Conservation (phyloP, 495 filamentous ascomycete species). For the Clavariopsis aquatica region DNA sequence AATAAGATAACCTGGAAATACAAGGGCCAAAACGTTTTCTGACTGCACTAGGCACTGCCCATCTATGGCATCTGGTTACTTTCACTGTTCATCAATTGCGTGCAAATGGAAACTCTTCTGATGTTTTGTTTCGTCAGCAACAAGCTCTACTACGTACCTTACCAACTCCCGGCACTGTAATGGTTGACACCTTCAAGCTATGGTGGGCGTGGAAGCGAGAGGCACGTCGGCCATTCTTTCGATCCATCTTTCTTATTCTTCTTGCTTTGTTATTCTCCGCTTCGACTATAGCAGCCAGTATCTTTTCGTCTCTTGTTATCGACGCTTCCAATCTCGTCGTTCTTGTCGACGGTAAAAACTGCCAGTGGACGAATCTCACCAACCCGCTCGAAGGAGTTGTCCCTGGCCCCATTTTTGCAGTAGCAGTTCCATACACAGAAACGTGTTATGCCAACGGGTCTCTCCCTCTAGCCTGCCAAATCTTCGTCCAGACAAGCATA, state of each 20-base stretch:
- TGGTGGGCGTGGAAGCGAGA: background rate
- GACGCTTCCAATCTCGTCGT: constrained; percentile 1
- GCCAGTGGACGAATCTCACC: background rate
- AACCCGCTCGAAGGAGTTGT: background rate
- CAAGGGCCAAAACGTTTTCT: background rate
- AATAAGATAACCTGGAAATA: background rate
- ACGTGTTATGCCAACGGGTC: background rate
- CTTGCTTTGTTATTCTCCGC: constrained; percentile 3
- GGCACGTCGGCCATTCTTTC: background rate
- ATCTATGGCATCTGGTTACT: constrained; percentile 7
- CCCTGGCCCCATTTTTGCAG: background rate
- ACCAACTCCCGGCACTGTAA: background rate
- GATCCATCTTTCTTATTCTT: background rate
- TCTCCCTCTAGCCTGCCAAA: background rate
- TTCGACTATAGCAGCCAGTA: background rate
- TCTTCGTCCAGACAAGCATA: background rate
- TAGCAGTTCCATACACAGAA: background rate
- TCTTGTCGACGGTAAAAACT: background rate
- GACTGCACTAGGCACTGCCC: background rate
- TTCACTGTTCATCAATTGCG: constrained; percentile 1
- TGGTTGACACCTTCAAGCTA: constrained; percentile 5
- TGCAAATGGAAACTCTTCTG: background rate
- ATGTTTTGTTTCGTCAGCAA: constrained; percentile 10
- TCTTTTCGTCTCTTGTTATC: constrained; percentile 1
- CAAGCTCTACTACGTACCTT: constrained; percentile 5